Percentiles rank a stretch among this genome's conserved stretches.
Conservation (phyloP, 1,284 basidiomycete genomes). For the Ustilago cynodontis region DNA sequence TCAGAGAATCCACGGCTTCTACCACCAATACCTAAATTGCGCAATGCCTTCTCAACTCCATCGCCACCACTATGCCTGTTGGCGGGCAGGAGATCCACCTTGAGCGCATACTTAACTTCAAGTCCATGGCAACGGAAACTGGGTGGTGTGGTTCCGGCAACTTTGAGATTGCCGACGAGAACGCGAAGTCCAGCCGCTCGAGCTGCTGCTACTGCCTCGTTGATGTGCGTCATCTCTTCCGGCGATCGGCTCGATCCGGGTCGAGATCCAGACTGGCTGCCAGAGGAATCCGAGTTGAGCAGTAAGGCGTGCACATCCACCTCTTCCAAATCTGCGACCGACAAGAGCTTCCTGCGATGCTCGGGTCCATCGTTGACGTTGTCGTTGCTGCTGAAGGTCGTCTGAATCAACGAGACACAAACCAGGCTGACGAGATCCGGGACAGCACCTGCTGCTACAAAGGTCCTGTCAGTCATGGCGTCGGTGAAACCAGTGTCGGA, state of each 20-base stretch:
- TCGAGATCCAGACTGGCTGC: constrained; percentile 37
- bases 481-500: constrained; percentile 43
- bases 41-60: constrained; percentile 40
- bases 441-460: constrained; percentile 26
- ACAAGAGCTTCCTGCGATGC: constrained; percentile 54
- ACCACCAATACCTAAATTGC: constrained; percentile 29
- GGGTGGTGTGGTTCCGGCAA: constrained; percentile 54
- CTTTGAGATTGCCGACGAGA: constrained; percentile 54
- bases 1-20: constrained; percentile 44
- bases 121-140: constrained; percentile 63
- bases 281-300: constrained; percentile 41
- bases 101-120: constrained; percentile 66
- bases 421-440: constrained; percentile 58
- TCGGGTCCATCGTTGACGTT: constrained; percentile 60
- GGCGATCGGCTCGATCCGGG: constrained; percentile 42
- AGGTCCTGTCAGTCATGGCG: constrained; percentile 45
- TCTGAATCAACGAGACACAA: constrained; percentile 61
- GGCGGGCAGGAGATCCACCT: constrained; percentile 60
- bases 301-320: constrained; percentile 55
- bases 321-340: constrained; percentile 63
- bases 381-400: constrained; percentile 58
- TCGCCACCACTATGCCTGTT: constrained; percentile 35
- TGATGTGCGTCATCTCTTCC: constrained; percentile 45
- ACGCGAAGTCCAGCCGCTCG: constrained; percentile 54
- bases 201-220: constrained; percentile 38